Evolutionary conservation across 108 stramenopile species (phyloP).

Genomic region (Cylindrotheca fusiformis): DNA sequence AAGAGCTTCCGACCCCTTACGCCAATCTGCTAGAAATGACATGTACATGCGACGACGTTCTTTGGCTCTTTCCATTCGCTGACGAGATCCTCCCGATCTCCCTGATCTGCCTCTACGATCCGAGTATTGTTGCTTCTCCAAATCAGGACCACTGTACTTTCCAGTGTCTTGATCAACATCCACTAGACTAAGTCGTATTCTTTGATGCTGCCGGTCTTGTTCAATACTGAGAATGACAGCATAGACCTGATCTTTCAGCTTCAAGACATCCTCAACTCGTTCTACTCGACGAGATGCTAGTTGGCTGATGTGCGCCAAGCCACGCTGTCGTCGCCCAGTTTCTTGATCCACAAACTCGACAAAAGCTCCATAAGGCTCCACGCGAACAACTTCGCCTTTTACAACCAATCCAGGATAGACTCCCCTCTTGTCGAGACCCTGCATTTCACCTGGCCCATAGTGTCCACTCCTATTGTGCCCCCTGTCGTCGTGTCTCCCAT

Average conservation of each 20-base stretch:
- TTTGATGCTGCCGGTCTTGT: conserved; percentile 22
- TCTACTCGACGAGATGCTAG: conserved; percentile 50
- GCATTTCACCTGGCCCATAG: conserved; percentile 29
- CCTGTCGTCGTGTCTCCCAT: not conserved
- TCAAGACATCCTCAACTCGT: conserved; percentile 55
- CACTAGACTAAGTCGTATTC: conserved; percentile 61
- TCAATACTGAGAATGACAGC: conserved; percentile 58
- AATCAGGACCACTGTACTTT: conserved; percentile 18
- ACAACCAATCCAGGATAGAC: conserved; percentile 43
- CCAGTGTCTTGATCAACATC: conserved; percentile 69
- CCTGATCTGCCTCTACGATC: conserved; percentile 14
- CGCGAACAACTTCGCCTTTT: conserved; percentile 50
- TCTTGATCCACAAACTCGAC: conserved; percentile 36
- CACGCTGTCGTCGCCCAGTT: conserved; percentile 27
- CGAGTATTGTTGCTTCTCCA: conserved; percentile 3
- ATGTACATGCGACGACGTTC: conserved; percentile 21
- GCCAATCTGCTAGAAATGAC: conserved; percentile 14
- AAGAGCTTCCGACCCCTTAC: conserved; percentile 8
- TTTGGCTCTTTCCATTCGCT: conserved; percentile 28
- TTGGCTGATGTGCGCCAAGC: conserved; percentile 65
- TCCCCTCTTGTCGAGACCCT: conserved; percentile 6
- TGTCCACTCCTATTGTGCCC: conserved; percentile 1
- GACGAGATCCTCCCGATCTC: conserved; percentile 23
- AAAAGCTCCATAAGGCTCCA: conserved; percentile 85
- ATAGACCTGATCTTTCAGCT: conserved; percentile 45